phyloP scores from a whole-genome alignment of 306 rosid species.

The Carpinus fangiana region DNA sequence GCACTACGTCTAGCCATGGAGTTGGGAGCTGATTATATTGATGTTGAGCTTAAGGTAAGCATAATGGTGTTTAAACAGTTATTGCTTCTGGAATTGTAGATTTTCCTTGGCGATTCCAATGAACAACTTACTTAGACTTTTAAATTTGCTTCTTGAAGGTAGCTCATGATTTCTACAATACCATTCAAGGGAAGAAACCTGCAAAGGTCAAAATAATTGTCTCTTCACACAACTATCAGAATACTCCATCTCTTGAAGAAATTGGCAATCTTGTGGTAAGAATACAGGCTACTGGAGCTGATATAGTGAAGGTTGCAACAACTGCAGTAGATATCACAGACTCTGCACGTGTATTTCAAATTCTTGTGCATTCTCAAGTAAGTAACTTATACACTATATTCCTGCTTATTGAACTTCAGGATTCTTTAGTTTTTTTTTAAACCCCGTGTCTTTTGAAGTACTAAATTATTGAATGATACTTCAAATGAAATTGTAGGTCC shows the following conservation, averaged over 20 bases:
- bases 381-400: conserved; percentile 18
- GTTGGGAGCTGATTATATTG: conserved; percentile 58
- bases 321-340: conserved; percentile 65
- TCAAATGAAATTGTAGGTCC: conserved; percentile 42
- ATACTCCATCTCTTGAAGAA: conserved; percentile 59
- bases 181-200: conserved; percentile 48
- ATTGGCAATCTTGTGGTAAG: conserved; percentile 57
- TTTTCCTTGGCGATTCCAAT: not conserved
- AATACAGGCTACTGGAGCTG: conserved; percentile 65
- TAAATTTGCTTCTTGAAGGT: conserved; percentile 41
- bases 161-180: conserved; percentile 45
- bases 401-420: not conserved
- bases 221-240: conserved; percentile 65
- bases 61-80: not conserved
- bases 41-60: conserved; percentile 56
- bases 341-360: conserved; percentile 56
- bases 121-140: conserved; percentile 14
- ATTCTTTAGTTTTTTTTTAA: not conserved
- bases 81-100: not conserved
- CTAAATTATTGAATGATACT: not conserved
- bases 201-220: conserved; percentile 57
- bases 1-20: conserved; percentile 48
- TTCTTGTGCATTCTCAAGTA: conserved; percentile 59
- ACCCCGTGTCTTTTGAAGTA: not conserved
- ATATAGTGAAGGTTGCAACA: conserved; percentile 69